A percentile compares a stretch with the other conserved stretches of the same genome.
Evolutionary conservation across 169 alveolate genomes (phyloP).

Genomic region (Fabrea salina): DNA sequence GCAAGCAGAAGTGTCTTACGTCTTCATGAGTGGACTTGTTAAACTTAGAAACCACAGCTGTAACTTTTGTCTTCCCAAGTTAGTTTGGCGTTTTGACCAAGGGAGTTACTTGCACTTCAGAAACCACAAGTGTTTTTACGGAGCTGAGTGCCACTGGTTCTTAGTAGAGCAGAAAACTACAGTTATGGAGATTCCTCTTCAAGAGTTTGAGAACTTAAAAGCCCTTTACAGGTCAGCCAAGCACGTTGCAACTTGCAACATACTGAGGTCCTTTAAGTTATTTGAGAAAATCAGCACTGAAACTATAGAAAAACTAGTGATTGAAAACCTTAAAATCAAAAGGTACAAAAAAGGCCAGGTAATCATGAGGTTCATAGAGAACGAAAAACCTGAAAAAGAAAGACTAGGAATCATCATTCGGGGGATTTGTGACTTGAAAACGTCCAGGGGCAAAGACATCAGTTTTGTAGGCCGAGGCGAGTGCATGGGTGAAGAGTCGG

Average conservation of each 20-base stretch:
- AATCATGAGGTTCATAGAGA: neutral
- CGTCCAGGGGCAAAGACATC: conserved; percentile 4
- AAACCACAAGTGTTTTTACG: neutral
- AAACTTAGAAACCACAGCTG: neutral
- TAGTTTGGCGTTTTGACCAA: neutral
- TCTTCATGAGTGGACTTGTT: neutral
- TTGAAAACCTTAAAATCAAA: conserved; percentile 12
- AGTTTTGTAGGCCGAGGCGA: conserved; percentile 23
- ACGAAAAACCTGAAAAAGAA: neutral
- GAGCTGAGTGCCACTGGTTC: neutral
- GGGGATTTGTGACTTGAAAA: conserved; percentile 23
- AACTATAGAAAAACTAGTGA: conserved; percentile 1
- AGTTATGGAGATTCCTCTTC: neutral
- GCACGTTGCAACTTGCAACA: neutral
- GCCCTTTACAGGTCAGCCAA: neutral
- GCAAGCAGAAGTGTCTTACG: neutral
- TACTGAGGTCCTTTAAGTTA: neutral
- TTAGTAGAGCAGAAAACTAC: neutral
- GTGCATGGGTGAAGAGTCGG: conserved; percentile 25
- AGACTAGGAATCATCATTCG: conserved; percentile 3
- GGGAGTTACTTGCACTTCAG: neutral
- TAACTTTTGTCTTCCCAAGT: neutral
- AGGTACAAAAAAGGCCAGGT: conserved; percentile 7
- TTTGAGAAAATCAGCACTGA: neutral
- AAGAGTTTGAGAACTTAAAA: neutral